These are phyloP conservation scores for Malus fusca DNA, from an alignment of 306 rosid species.

Conservation along the genomic window DNA sequence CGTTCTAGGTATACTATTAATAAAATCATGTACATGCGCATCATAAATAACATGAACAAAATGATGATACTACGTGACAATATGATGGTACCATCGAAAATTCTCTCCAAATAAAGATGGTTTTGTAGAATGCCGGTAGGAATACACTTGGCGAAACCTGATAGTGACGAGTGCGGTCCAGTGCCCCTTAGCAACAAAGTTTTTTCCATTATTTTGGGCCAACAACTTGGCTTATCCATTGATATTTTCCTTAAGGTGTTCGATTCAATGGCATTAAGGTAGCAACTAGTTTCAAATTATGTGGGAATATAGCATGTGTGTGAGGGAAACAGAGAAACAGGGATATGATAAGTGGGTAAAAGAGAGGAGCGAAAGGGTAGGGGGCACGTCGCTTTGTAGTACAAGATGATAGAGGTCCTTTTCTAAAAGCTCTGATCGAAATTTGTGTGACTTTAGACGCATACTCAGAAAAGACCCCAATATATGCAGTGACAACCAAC, in stretches of 20 bases:
- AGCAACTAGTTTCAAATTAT: too few relatives aligned
- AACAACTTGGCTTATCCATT: too few relatives aligned
- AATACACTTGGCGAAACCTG: not conserved
- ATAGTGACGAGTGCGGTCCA: not conserved
- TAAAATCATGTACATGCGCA: too few relatives aligned
- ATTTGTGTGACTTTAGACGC: not conserved
- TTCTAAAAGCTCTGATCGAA: not conserved
- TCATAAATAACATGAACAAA: too few relatives aligned
- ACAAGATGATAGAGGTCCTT: not conserved
- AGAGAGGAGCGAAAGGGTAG: not conserved
- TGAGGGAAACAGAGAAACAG: not conserved
- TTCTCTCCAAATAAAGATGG: too few relatives aligned
- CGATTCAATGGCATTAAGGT: not conserved
- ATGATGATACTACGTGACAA: too few relatives aligned
- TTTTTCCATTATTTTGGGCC: not conserved
- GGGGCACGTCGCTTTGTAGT: constrained; percentile 2
- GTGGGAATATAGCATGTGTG: not conserved
- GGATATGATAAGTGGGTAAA: not conserved
- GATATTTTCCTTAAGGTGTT: not conserved
- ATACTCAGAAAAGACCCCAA: not conserved
- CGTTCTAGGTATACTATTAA: too few relatives aligned
- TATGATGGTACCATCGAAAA: too few relatives aligned
- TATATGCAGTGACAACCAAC: not conserved
- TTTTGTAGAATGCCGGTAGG: too few relatives aligned
- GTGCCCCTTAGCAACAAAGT: not conserved